Percentiles rank a stretch among this genome's conserved stretches.
Evolutionary conservation across 345 rosid species (phyloP).

Genomic region (Toxicodendron radicans): DNA sequence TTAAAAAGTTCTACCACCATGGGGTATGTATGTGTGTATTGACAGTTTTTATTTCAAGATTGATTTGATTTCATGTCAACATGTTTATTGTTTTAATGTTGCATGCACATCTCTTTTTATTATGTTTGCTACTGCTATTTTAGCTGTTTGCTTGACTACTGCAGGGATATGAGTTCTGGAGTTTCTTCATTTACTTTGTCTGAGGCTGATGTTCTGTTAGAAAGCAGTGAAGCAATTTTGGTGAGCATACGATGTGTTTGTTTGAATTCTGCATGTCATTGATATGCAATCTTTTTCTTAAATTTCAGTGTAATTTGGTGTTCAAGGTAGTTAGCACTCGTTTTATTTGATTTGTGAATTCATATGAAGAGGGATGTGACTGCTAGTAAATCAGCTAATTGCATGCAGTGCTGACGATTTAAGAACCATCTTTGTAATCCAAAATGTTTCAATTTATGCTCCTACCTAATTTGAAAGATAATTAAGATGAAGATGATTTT

Average conservation of each 20-base stretch:
- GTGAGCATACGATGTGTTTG: slow-evolving; percentile 43
- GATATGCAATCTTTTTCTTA: neutral
- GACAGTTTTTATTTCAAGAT: neutral
- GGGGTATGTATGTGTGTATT: slow-evolving; percentile 34
- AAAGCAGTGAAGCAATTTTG: slow-evolving; percentile 60
- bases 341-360: neutral
- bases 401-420: too few relatives aligned
- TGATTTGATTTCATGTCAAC: slow-evolving; percentile 17
- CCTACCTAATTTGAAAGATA: too few relatives aligned
- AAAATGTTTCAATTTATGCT: too few relatives aligned
- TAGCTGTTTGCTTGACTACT: slow-evolving; percentile 23
- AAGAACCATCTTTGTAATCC: too few relatives aligned
- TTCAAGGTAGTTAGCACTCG: neutral
- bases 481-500: too few relatives aligned
- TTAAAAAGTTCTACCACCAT: slow-evolving; percentile 30
- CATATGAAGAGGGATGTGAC: neutral
- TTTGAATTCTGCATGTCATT: slow-evolving; percentile 5
- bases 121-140: slow-evolving; percentile 19
- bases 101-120: slow-evolving; percentile 5
- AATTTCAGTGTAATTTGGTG: neutral
- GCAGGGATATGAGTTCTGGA: slow-evolving; percentile 55
- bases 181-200: slow-evolving; percentile 60
- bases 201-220: slow-evolving; percentile 61
- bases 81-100: neutral
- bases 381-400: neutral